Conservation (phyloP, 768 basidiomycete genomes). For the Tulasnella sp. region DNA sequence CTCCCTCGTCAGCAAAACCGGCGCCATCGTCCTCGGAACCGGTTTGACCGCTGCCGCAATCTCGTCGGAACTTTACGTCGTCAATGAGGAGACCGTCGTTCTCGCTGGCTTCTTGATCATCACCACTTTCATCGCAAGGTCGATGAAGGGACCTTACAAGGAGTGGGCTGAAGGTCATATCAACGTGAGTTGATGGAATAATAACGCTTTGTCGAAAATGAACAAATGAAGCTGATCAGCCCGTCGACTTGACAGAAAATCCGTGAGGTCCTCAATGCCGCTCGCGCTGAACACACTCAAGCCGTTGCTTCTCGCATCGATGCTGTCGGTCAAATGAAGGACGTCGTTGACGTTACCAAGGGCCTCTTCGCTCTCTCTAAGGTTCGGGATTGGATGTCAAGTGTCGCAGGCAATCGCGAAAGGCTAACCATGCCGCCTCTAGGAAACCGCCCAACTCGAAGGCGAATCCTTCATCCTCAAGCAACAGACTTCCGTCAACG, state of each 20-base stretch:
- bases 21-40: slow-evolving; percentile 82
- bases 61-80: slow-evolving; percentile 93
- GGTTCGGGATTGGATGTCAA: slow-evolving; percentile 38
- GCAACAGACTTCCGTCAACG: slow-evolving; percentile 77
- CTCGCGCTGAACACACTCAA: slow-evolving; percentile 83
- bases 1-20: slow-evolving; percentile 85
- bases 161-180: slow-evolving; percentile 90
- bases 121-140: slow-evolving; percentile 71
- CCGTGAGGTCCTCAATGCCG: slow-evolving; percentile 66
- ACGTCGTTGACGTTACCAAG: slow-evolving; percentile 86
- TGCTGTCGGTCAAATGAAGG: slow-evolving; percentile 89
- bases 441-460: slow-evolving; percentile 93
- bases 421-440: slow-evolving; percentile 4
- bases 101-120: slow-evolving; percentile 77
- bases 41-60: slow-evolving; percentile 86
- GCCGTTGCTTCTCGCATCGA: slow-evolving; percentile 90
- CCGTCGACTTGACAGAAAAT: slow-evolving; percentile 38
- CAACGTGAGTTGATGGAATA: slow-evolving; percentile 33
- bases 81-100: slow-evolving; percentile 93
- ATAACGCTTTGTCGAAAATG: too few relatives aligned
- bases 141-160: slow-evolving; percentile 76
- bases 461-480: slow-evolving; percentile 80
- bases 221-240: too few relatives aligned
- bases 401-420: not conserved
- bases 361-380: slow-evolving; percentile 88